These are phyloP conservation scores for Emergomyces africanus DNA, from an alignment of 2,329 filamentous ascomycete species.

Conservation along the genomic window DNA sequence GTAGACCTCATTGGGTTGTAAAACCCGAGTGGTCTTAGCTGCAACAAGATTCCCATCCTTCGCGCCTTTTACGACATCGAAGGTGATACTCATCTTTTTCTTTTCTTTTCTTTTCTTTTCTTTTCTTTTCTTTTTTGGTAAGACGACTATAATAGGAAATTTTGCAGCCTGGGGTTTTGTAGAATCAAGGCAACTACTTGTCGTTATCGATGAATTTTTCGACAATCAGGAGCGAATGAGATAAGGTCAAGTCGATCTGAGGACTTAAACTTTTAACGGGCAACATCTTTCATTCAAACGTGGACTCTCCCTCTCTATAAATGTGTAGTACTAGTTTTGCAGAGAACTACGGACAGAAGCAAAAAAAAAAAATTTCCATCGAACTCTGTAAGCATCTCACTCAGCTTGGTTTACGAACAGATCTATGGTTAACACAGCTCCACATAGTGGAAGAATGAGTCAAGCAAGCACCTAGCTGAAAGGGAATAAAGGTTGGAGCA, in stretches of 20 bases:
- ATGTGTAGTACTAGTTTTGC: too few species aligned
- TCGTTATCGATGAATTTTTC: neutral
- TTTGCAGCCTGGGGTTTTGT: too few species aligned
- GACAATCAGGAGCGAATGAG: neutral
- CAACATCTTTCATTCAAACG: too few species aligned
- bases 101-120: too few species aligned
- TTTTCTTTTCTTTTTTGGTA: too few species aligned
- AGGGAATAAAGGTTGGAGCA: neutral
- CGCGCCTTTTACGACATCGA: neutral
- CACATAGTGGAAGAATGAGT: neutral
- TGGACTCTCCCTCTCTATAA: too few species aligned
- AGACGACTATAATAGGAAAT: too few species aligned
- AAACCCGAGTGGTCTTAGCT: neutral
- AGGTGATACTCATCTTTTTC: neutral
- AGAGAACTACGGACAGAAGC: neutral
- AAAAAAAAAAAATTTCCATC: too few species aligned
- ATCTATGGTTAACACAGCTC: neutral
- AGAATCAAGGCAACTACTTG: neutral
- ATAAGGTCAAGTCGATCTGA: neutral
- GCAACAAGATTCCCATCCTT: slow-evolving; percentile 1
- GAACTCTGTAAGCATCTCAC: too few species aligned
- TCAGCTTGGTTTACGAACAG: too few species aligned
- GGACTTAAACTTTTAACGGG: neutral
- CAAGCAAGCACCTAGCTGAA: neutral
- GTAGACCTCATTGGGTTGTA: slow-evolving; percentile 35